A percentile compares a stretch with the other conserved stretches of the same genome.
These are phyloP conservation scores for Teratosphaeria viscida DNA, from an alignment of 2,329 filamentous ascomycete genomes.

Conservation along the genomic window DNA sequence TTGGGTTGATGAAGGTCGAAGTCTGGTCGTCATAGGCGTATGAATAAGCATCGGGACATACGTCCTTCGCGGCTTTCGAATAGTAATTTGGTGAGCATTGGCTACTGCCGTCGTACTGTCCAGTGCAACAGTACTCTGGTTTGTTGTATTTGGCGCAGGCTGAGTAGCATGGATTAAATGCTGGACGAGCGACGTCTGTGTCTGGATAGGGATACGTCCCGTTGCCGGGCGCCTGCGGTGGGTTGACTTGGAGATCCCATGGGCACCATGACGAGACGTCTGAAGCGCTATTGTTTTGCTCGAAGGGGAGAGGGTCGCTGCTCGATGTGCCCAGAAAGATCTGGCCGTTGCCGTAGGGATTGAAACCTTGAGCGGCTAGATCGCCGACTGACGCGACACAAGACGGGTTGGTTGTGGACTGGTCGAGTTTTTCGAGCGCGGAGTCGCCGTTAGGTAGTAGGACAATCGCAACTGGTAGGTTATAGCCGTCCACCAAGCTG, in stretches of 20 bases:
- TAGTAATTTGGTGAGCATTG: slow-evolving; percentile 59
- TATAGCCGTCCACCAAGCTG: slow-evolving; percentile 76
- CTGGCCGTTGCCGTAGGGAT: slow-evolving; percentile 44
- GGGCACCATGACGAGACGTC: slow-evolving; percentile 64
- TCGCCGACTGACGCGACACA: slow-evolving; percentile 64
- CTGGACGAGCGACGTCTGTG: slow-evolving; percentile 56
- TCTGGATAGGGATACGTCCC: slow-evolving; percentile 75
- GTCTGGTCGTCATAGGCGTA: slow-evolving; percentile 53
- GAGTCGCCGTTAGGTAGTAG: slow-evolving; percentile 46
- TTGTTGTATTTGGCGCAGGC: slow-evolving; percentile 60
- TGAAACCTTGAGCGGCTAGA: slow-evolving; percentile 34
- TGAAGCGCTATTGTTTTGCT: slow-evolving; percentile 46
- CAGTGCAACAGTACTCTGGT: slow-evolving; percentile 65
- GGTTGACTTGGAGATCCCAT: slow-evolving; percentile 61
- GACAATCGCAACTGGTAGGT: slow-evolving; percentile 56
- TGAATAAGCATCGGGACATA: slow-evolving; percentile 79
- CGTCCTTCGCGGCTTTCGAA: slow-evolving; percentile 56
- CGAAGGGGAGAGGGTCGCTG: slow-evolving; percentile 58
- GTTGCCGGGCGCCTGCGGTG: slow-evolving; percentile 59
- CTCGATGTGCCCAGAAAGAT: slow-evolving; percentile 51
- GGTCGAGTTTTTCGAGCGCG: slow-evolving; percentile 52
- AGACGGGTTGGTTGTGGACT: slow-evolving; percentile 64
- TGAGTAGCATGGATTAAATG: slow-evolving; percentile 68
- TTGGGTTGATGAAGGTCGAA: slow-evolving; percentile 47
- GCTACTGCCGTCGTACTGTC: slow-evolving; percentile 52